phyloP scores from a whole-genome alignment of 2,329 filamentous ascomycete genomes.

The Ophiostoma angusticollis region DNA sequence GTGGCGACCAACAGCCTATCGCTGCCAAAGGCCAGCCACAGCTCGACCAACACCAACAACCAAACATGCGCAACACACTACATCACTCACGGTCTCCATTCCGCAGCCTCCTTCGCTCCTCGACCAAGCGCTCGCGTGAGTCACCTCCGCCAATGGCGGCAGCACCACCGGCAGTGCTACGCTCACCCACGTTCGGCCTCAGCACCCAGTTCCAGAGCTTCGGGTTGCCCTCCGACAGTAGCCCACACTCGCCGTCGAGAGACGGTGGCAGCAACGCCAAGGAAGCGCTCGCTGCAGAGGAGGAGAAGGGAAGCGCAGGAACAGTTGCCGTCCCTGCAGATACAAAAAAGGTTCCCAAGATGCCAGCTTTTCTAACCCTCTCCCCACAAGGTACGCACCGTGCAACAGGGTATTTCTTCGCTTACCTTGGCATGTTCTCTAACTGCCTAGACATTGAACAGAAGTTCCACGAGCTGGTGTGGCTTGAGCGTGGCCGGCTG shows the following conservation, averaged over 20 bases:
- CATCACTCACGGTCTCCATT: conserved; percentile 16
- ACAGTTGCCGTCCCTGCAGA: too few relatives aligned
- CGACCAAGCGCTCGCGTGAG: conserved; percentile 20
- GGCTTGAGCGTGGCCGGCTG: conserved; percentile 38
- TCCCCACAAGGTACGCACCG: conserved; percentile 33
- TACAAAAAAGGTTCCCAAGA: conserved; percentile 14
- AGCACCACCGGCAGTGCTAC: conserved; percentile 9
- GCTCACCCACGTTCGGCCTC: conserved; percentile 8
- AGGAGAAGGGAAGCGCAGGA: too few relatives aligned
- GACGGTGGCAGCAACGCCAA: background rate
- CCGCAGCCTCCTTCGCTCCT: conserved; percentile 18
- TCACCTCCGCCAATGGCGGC: conserved; percentile 14
- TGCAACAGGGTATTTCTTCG: conserved; percentile 17
- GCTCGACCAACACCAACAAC: conserved; percentile 10
- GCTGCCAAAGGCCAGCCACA: too few relatives aligned
- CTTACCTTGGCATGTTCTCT: background rate
- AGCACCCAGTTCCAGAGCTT: conserved; percentile 6
- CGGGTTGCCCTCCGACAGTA: conserved; percentile 1
- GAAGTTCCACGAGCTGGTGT: conserved; percentile 41
- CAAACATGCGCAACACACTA: conserved; percentile 5
- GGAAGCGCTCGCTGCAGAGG: conserved; percentile 3
- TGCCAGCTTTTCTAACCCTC: conserved; percentile 17
- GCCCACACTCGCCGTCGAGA: conserved; percentile 9
- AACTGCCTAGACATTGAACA: conserved; percentile 29
- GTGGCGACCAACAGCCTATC: too few relatives aligned